Evolutionary conservation across 2,329 filamentous ascomycete species (phyloP).

Genomic region (Macroventuria anomochaeta): DNA sequence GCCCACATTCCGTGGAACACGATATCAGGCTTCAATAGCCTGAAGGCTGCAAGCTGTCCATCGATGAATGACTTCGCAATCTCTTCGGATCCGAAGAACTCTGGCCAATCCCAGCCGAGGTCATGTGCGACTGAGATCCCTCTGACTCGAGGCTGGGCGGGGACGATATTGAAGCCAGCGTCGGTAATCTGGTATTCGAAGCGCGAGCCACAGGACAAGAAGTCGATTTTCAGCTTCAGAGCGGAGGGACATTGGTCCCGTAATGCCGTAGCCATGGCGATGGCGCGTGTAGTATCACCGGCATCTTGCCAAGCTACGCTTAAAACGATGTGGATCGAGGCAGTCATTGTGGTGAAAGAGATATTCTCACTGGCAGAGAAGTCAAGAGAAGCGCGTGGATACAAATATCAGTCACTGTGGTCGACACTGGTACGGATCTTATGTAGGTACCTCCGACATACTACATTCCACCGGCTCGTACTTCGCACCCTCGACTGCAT

Average conservation of each 20-base stretch:
- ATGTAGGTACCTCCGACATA: too few species aligned
- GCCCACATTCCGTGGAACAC: constrained; percentile 47
- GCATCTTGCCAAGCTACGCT: constrained; percentile 45
- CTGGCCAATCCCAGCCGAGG: constrained; percentile 44
- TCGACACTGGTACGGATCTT: too few species aligned
- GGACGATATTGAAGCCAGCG: constrained; percentile 42
- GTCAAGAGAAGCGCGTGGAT: too few species aligned
- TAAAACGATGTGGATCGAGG: constrained; percentile 34
- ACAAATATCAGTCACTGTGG: too few species aligned
- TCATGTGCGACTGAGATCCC: constrained; percentile 42
- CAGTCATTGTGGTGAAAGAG: too few species aligned
- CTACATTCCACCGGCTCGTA: too few species aligned
- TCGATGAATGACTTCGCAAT: constrained; percentile 43
- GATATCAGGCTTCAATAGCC: constrained; percentile 38
- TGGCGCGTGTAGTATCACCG: constrained; percentile 42
- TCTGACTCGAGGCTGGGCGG: constrained; percentile 39
- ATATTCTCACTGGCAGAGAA: too few species aligned
- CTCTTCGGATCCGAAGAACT: constrained; percentile 43
- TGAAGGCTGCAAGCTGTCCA: constrained; percentile 39
- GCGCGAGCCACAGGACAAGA: constrained; percentile 39
- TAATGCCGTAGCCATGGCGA: constrained; percentile 38
- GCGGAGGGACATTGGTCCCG: constrained; percentile 37
- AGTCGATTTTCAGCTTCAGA: constrained; percentile 36
- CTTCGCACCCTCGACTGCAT: too few species aligned
- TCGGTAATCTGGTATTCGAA: constrained; percentile 42